A percentile compares a stretch with the other conserved stretches of the same genome.
Conservation (phyloP, 768 basidiomycete genomes). For the Amylocystis lapponica region DNA sequence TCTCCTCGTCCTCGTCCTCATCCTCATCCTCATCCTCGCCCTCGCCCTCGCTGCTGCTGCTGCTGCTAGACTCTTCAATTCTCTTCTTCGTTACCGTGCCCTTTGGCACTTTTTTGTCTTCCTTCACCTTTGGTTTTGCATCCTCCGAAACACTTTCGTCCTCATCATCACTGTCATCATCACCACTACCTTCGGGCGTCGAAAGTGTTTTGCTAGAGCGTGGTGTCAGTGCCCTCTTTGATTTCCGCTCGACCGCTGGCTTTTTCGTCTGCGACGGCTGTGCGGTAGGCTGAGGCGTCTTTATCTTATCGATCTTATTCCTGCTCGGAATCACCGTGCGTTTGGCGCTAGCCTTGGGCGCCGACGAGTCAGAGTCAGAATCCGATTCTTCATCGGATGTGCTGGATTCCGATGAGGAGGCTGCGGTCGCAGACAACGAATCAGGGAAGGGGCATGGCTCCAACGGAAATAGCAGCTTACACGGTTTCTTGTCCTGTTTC, state of each 20-base stretch:
- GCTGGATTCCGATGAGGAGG: too few relatives aligned
- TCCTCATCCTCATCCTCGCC: not conserved
- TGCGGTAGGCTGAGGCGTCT: not conserved
- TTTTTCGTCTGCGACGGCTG: not conserved
- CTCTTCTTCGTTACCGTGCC: not conserved
- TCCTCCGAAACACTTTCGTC: conserved; percentile 6
- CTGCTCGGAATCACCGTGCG: not conserved
- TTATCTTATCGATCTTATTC: not conserved
- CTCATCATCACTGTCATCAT: conserved; percentile 4
- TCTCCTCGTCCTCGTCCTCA: not conserved
- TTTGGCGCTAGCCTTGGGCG: too few relatives aligned
- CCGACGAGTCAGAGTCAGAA: conserved; percentile 25
- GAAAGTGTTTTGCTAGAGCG: conserved; percentile 12
- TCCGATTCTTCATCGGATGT: conserved; percentile 13
- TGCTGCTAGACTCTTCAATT: not conserved
- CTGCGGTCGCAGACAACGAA: too few relatives aligned
- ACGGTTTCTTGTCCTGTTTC: conserved; percentile 4
- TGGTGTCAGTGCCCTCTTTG: conserved; percentile 6
- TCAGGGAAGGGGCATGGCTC: too few relatives aligned
- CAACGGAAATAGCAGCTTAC: too few relatives aligned
- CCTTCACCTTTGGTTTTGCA: conserved; percentile 2
- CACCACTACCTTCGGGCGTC: not conserved
- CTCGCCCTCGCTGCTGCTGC: conserved; percentile 1
- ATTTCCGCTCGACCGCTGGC: not conserved
- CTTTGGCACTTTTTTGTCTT: not conserved